Conservation (phyloP, 176 grass and related monocot genomes). For the Musa acuminata region DNA sequence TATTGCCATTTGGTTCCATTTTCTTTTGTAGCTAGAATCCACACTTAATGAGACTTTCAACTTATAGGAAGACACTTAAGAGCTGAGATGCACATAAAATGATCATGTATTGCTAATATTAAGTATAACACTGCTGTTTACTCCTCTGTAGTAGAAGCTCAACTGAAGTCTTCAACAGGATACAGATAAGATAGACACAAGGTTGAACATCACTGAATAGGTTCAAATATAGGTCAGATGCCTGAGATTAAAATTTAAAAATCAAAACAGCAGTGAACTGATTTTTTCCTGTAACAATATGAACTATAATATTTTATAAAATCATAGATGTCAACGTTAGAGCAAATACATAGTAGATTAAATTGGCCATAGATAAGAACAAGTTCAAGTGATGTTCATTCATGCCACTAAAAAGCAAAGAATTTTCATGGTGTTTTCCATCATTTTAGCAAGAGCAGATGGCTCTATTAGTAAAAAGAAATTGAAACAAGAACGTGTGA, state of each 20-base stretch:
- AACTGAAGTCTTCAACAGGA: too few relatives aligned
- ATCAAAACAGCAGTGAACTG: too few relatives aligned
- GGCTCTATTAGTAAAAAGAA: too few relatives aligned
- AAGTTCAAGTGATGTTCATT: neutral
- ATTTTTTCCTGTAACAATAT: neutral
- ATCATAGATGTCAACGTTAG: neutral
- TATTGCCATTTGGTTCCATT: conserved; percentile 55
- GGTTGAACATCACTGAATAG: too few relatives aligned
- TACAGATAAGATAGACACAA: too few relatives aligned
- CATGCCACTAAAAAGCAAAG: neutral
- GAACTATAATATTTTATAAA: too few relatives aligned
- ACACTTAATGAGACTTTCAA: neutral
- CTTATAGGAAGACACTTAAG: neutral
- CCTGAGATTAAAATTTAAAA: too few relatives aligned
- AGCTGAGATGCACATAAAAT: neutral
- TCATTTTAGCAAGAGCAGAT: too few relatives aligned
- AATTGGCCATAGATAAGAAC: neutral
- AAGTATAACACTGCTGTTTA: neutral
- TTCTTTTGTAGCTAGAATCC: neutral
- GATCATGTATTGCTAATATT: neutral
- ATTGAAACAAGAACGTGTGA: too few relatives aligned
- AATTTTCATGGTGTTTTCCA: neutral
- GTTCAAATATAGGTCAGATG: too few relatives aligned
- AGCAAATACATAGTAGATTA: neutral
- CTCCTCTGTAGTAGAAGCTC: neutral